Base-by-base conservation (phyloP, 139 green algal genomes). In the Pleodorina starrii region DNA sequence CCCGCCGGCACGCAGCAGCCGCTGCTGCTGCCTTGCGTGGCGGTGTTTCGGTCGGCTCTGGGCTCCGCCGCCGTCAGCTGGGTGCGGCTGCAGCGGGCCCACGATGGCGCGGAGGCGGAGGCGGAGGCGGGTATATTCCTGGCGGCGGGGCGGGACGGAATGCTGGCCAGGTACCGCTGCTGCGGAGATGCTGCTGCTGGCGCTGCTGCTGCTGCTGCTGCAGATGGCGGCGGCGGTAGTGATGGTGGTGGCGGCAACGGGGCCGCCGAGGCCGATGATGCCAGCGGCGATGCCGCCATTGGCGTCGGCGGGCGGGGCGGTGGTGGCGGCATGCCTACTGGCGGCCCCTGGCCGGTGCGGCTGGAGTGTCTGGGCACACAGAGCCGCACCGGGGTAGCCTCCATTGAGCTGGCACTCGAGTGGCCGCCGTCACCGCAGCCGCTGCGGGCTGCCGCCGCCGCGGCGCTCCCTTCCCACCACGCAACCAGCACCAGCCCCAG, bases 121-220 rank as follows among this genome's bases (percentile, higher is more conserved):
- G 23, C 1, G 1, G n/a, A n/a, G n/a, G n/a, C n/a, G n/a, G 42
- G 43, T 1, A 36, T 63, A 4, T 88, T 88, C 46, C 9, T 40
- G 19, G 82, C 46, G n/a, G 82, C 82, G 44, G 82, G 82, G 27
- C 29, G 82, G 16, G 82, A 88, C 29, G 82, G 82, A 7, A 32
- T 88, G 7, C 0, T 88, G 16, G 43, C 44, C 3, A 35, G 32
- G 0, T 79, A 80, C n/a, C 43, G 82, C n/a, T 69, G 32, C 78
- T 48, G 19, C 16, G 54, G 54, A 12, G 54, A 25, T 9, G 54
- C 54, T 25, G 29, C 3, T 21, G 29, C 54, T 66, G 54, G 54
- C 54, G 54, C 54, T 32, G 5, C 3, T 12, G 29, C 3, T 12
- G 54, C 54, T 25, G 54, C 54, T 66, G 54, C 54, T 21, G 54